A percentile compares a stretch with the other conserved stretches of the same genome.
phyloP scores from a whole-genome alignment of 192 early-diverging fungal species.

The Entomortierella beljakovae region DNA sequence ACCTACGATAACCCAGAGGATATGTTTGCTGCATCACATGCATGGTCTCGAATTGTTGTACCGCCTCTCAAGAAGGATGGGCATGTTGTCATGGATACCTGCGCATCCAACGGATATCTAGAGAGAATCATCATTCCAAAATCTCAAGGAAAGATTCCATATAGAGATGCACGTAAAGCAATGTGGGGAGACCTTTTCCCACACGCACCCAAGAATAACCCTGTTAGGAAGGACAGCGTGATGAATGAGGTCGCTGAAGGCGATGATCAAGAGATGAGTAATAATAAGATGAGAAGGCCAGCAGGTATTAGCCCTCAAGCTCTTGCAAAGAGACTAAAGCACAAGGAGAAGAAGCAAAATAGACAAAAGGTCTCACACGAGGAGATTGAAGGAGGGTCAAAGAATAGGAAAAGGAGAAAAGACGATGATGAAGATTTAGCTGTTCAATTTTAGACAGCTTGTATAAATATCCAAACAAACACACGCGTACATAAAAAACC shows the following conservation, averaged over 20 bases:
- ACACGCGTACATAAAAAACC: too few relatives aligned
- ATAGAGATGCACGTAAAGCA: conserved; percentile 79
- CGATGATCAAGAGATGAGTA: neutral
- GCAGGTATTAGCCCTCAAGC: conserved; percentile 24
- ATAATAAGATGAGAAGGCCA: conserved; percentile 5
- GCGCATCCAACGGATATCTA: conserved; percentile 57
- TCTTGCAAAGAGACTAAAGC: conserved; percentile 29
- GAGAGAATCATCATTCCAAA: conserved; percentile 79
- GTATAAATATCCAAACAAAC: too few relatives aligned
- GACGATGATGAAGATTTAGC: too few relatives aligned
- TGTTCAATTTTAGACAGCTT: too few relatives aligned
- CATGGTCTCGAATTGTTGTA: conserved; percentile 78
- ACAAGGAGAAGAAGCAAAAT: conserved; percentile 51
- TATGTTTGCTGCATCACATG: conserved; percentile 56
- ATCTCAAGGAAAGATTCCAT: conserved; percentile 74
- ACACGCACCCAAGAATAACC: conserved; percentile 70
- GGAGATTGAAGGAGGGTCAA: conserved; percentile 7
- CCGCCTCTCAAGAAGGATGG: conserved; percentile 84
- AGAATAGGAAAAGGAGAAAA: too few relatives aligned
- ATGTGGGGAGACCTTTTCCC: conserved; percentile 90
- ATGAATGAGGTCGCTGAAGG: conserved; percentile 15
- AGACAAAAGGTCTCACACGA: conserved; percentile 29
- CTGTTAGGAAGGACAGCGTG: conserved; percentile 30
- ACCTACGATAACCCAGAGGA: conserved; percentile 35
- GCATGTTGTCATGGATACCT: conserved; percentile 80